Evolutionary conservation across 2,329 filamentous ascomycete genomes (phyloP).

Genomic region (Fonsecaea erecta): DNA sequence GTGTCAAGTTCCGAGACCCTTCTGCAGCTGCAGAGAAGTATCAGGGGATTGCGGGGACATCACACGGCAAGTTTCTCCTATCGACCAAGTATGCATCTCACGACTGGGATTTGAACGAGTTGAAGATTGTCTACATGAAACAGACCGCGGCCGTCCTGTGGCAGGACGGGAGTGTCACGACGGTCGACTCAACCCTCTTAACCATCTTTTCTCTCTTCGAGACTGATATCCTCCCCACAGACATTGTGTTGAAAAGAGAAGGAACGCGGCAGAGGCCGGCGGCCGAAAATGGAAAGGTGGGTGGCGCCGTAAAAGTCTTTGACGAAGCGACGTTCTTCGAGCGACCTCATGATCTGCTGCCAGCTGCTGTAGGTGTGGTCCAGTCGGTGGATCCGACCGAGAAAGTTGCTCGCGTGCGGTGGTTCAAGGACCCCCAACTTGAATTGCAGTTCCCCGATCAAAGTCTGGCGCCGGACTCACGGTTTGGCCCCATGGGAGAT

Average conservation of each 20-base stretch:
- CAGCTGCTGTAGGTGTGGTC: constrained; percentile 60
- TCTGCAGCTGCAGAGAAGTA: constrained; percentile 59
- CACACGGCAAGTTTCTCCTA: constrained; percentile 49
- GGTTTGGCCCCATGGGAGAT: constrained; percentile 50
- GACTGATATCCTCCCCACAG: constrained; percentile 63
- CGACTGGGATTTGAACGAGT: constrained; percentile 65
- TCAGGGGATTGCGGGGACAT: constrained; percentile 43
- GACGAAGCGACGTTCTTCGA: constrained; percentile 39
- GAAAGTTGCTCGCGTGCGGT: constrained; percentile 60
- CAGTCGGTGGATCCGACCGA: constrained; percentile 61
- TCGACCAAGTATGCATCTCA: constrained; percentile 55
- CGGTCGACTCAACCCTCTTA: constrained; percentile 52
- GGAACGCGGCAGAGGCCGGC: constrained; percentile 34
- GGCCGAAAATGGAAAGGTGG: neutral
- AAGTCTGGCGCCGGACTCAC: constrained; percentile 49
- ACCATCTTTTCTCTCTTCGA: constrained; percentile 44
- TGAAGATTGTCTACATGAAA: constrained; percentile 55
- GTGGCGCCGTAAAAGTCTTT: constrained; percentile 26
- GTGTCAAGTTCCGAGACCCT: constrained; percentile 62
- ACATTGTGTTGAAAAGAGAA: constrained; percentile 58
- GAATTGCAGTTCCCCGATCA: constrained; percentile 42
- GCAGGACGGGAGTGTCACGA: constrained; percentile 61
- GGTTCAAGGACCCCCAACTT: constrained; percentile 53
- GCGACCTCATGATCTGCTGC: constrained; percentile 42
- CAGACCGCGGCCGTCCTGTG: constrained; percentile 61